phyloP scores from a whole-genome alignment of 139 green algal species.

The Mesotaenium endlicherianum region DNA sequence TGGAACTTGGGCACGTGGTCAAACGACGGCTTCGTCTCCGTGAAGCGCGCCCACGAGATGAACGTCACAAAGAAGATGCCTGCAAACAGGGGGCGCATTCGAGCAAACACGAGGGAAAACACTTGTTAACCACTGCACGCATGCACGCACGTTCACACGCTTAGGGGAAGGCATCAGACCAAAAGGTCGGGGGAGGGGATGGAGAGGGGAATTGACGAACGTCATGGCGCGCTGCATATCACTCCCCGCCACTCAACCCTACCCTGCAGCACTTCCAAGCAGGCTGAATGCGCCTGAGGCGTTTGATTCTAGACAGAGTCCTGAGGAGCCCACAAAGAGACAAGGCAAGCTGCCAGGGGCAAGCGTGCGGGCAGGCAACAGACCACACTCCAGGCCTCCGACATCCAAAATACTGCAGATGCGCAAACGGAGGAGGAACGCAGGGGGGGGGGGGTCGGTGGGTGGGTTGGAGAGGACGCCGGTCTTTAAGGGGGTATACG shows the following conservation, averaged over 20 bases:
- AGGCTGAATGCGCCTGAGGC: not conserved
- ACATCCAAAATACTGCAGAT: not conserved
- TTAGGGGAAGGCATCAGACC: not conserved
- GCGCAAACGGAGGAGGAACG: not conserved
- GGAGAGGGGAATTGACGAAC: not conserved
- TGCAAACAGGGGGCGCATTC: not conserved
- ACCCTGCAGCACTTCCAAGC: not conserved
- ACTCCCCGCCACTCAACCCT: too few relatives aligned
- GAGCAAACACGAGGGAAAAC: not conserved
- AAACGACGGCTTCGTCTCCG: constrained; percentile 42
- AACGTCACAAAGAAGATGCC: constrained; percentile 68
- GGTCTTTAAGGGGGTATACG: too few relatives aligned
- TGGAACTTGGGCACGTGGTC: not conserved
- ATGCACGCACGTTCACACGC: not conserved
- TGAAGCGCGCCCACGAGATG: constrained; percentile 61
- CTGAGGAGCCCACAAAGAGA: not conserved
- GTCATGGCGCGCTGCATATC: too few relatives aligned
- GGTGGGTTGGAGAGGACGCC: not conserved
- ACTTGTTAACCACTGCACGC: not conserved
- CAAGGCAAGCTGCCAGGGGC: not conserved
- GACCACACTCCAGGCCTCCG: too few relatives aligned
- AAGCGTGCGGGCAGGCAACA: not conserved
- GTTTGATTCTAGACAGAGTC: not conserved
- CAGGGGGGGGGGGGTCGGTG: not conserved
- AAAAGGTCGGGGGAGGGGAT: not conserved